phyloP scores from a whole-genome alignment of 202 grass and related monocot genomes.

The Panicum hallii region DNA sequence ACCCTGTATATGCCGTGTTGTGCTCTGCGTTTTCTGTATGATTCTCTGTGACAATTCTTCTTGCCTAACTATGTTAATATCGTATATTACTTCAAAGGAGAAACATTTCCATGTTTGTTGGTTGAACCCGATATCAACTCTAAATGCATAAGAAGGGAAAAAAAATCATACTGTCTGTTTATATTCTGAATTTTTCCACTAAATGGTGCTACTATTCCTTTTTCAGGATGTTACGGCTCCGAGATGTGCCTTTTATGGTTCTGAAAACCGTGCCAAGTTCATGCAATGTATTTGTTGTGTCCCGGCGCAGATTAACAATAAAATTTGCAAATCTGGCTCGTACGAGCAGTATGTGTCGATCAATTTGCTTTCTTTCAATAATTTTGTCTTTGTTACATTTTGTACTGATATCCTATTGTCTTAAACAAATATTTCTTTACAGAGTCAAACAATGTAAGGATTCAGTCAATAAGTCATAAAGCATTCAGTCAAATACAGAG shows the following conservation, averaged over 20 bases:
- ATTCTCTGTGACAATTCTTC: background rate
- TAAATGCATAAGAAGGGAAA: conserved; percentile 14
- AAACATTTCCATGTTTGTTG: conserved; percentile 1
- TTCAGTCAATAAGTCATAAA: conserved; percentile 63
- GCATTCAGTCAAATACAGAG: conserved; percentile 53
- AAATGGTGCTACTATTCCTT: conserved; percentile 37
- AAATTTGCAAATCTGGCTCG: conserved; percentile 60
- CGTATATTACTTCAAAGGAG: background rate
- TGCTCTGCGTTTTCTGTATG: background rate
- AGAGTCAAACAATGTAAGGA: conserved; percentile 49
- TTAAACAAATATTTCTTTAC: conserved; percentile 37
- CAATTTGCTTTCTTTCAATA: conserved; percentile 30
- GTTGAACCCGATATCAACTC: conserved; percentile 30
- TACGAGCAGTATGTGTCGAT: conserved; percentile 52
- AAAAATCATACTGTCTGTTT: background rate
- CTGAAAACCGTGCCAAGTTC: conserved; percentile 63
- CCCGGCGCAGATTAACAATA: conserved; percentile 55
- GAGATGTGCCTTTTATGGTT: conserved; percentile 59
- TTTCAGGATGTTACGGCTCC: conserved; percentile 72
- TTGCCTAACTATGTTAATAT: background rate
- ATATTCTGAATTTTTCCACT: conserved; percentile 1
- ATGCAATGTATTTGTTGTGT: conserved; percentile 86
- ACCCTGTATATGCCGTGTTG: conserved; percentile 16
- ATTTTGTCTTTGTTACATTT: conserved; percentile 29
- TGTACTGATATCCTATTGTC: background rate